phyloP scores from a whole-genome alignment of 257 asterid species.

The Solanum pinnatisectum region DNA sequence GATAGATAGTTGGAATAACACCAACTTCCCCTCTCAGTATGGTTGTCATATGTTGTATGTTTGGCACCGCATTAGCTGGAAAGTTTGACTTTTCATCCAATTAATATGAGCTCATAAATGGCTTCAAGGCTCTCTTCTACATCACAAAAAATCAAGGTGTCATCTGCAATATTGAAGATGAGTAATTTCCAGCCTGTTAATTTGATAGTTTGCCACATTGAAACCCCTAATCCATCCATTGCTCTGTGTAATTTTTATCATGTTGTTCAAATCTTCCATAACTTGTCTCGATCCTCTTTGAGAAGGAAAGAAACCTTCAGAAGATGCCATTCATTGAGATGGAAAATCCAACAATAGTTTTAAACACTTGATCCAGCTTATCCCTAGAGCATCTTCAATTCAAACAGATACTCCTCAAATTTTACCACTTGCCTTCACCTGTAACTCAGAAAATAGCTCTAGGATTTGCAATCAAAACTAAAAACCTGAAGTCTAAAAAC shows the following conservation, averaged over 20 bases:
- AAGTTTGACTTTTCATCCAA: not conserved
- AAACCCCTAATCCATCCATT: not conserved
- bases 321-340: not conserved
- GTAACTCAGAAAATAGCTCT: not conserved
- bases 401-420: not conserved
- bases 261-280: not conserved
- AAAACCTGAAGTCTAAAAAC: not conserved
- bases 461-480: not conserved
- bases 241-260: not conserved
- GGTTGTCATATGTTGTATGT: not conserved
- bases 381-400: not conserved
- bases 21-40: not conserved
- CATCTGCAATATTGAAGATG: not conserved
- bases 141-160: not conserved
- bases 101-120: not conserved
- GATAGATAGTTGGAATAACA: not conserved
- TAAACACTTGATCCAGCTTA: not conserved
- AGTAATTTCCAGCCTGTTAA: not conserved
- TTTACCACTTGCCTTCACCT: not conserved
- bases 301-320: not conserved
- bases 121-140: not conserved
- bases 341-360: not conserved
- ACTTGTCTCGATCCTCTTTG: not conserved
- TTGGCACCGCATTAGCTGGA: not conserved
- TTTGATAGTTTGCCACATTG: not conserved